Percentiles rank a stretch among this genome's conserved stretches.
phyloP scores from a whole-genome alignment of 23 red algal genomes.

The Agarophyton chilense region DNA sequence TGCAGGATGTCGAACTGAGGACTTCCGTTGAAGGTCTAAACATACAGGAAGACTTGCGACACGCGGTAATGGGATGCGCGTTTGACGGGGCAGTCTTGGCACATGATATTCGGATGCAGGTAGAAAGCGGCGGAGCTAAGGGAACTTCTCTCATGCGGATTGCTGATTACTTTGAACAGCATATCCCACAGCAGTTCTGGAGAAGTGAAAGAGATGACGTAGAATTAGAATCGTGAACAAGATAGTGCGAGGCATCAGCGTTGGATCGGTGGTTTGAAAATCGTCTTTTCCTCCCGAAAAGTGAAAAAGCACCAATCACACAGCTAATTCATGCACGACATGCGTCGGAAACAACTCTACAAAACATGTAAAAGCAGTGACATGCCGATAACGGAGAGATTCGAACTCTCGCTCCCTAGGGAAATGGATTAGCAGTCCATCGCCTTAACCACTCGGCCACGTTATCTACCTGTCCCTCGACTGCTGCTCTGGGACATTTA shows the following conservation, averaged over 20 bases:
- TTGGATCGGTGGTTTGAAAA: too few species aligned
- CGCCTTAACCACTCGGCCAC: slow-evolving; percentile 85
- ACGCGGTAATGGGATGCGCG: background rate
- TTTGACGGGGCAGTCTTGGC: slow-evolving; percentile 14
- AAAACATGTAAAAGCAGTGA: background rate
- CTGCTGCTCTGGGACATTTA: too few species aligned
- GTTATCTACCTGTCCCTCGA: slow-evolving; percentile 37
- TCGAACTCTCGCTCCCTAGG: slow-evolving; percentile 84
- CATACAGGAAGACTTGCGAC: background rate
- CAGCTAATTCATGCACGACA: too few species aligned
- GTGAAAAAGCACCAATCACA: too few species aligned
- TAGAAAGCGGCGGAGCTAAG: background rate
- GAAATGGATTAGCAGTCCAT: slow-evolving; percentile 85
- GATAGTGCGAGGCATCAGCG: too few species aligned
- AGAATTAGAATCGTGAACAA: too few species aligned
- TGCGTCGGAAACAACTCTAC: too few species aligned
- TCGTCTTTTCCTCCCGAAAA: too few species aligned
- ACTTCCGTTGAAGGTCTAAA: background rate
- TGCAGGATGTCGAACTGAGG: background rate
- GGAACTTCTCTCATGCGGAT: background rate
- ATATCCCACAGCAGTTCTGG: slow-evolving; percentile 8
- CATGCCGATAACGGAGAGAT: slow-evolving; percentile 80
- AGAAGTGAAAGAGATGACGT: background rate
- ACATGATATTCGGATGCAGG: background rate
- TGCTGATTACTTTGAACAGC: background rate